phyloP scores from a whole-genome alignment of 495 filamentous ascomycete genomes.

The Amphirosellinia nigrospora region DNA sequence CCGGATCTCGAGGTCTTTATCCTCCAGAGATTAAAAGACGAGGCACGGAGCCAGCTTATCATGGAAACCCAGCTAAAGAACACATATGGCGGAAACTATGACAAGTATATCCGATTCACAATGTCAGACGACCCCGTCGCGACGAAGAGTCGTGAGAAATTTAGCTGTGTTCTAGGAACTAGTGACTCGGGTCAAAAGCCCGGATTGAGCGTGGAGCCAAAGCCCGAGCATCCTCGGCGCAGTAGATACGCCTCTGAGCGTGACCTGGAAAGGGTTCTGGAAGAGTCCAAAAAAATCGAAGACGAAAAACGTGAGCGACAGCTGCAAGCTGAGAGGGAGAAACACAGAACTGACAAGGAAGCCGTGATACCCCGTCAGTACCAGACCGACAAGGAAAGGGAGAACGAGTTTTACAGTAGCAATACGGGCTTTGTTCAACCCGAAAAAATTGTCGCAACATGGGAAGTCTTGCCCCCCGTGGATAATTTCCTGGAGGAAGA shows the following conservation, averaged over 20 bases:
- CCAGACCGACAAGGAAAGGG: slow-evolving; percentile 53
- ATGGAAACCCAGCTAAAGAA: slow-evolving; percentile 41
- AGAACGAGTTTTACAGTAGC: slow-evolving; percentile 69
- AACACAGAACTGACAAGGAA: slow-evolving; percentile 80
- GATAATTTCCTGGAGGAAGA: slow-evolving; percentile 88
- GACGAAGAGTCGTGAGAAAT: slow-evolving; percentile 51
- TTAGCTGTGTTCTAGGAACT: slow-evolving; percentile 35
- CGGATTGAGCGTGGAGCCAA: slow-evolving; percentile 54
- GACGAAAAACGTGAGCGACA: slow-evolving; percentile 74
- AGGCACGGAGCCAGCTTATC: slow-evolving; percentile 25
- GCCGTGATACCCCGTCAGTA: slow-evolving; percentile 84
- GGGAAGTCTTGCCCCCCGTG: slow-evolving; percentile 73
- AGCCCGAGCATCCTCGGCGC: slow-evolving; percentile 66
- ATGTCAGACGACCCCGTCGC: slow-evolving; percentile 57
- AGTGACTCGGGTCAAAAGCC: slow-evolving; percentile 41
- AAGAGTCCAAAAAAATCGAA: slow-evolving; percentile 77
- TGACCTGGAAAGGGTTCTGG: slow-evolving; percentile 76
- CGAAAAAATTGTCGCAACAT: slow-evolving; percentile 69
- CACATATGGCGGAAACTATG: slow-evolving; percentile 49
- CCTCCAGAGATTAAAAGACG: slow-evolving; percentile 35
- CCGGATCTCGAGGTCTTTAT: slow-evolving; percentile 44
- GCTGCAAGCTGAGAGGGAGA: slow-evolving; percentile 70
- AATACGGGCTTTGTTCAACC: slow-evolving; percentile 72
- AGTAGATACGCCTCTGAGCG: slow-evolving; percentile 68
- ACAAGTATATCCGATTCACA: slow-evolving; percentile 57